Evolutionary conservation across 2,329 filamentous ascomycete genomes (phyloP).

Genomic region (Calonectria leucothoes): DNA sequence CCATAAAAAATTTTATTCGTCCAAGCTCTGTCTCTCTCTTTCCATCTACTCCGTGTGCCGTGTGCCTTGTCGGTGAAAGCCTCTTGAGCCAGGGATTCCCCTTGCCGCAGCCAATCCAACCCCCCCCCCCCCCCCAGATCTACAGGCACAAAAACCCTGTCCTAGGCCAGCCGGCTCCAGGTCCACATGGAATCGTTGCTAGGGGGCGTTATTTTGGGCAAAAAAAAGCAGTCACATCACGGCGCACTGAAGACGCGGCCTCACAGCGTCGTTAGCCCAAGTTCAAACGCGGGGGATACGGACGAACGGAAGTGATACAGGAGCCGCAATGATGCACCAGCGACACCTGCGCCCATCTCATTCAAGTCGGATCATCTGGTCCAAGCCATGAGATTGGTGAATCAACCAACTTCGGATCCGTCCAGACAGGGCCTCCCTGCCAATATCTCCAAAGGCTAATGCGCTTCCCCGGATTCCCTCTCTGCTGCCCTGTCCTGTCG

Average conservation of each 20-base stretch:
- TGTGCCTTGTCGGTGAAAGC: slow-evolving; percentile 14
- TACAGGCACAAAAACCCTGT: slow-evolving; percentile 18
- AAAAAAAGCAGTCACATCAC: slow-evolving; percentile 4
- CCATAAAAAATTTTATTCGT: background rate
- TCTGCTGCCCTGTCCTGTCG: background rate
- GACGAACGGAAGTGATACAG: slow-evolving; percentile 23
- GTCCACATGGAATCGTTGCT: slow-evolving; percentile 28
- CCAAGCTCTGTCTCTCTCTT: background rate
- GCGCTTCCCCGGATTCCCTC: background rate
- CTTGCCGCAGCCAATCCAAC: background rate
- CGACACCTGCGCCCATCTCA: background rate
- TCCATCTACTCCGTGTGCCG: background rate
- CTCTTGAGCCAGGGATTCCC: slow-evolving; percentile 20
- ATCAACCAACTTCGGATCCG: background rate
- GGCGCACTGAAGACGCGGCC: slow-evolving; percentile 7
- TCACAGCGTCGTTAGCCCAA: slow-evolving; percentile 25
- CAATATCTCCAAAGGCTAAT: background rate
- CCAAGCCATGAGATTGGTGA: background rate
- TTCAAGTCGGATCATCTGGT: background rate
- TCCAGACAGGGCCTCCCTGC: background rate
- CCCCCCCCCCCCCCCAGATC: slow-evolving; percentile 19
- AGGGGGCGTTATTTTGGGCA: slow-evolving; percentile 14
- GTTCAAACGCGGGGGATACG: slow-evolving; percentile 21
- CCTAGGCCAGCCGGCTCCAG: too few relatives aligned
- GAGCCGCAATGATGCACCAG: background rate